Base-by-base conservation (phyloP, 768 basidiomycete genomes). In the Suillus clintonianus region DNA sequence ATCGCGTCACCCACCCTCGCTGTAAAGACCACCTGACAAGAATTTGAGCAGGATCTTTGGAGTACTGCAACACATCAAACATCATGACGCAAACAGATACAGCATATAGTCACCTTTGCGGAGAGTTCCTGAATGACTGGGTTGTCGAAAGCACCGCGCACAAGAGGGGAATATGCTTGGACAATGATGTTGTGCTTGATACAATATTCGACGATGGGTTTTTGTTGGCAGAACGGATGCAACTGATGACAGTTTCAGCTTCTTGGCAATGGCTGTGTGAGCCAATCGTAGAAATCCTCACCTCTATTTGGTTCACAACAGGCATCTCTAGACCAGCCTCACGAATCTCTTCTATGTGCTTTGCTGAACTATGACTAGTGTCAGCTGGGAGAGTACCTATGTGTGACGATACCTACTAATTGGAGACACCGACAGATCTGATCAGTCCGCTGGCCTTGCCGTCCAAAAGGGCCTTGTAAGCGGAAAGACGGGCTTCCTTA, bases 21-120 rank as follows among this genome's bases (percentile, higher is more conserved):
- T 95, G 94, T 17, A 97, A 78, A 17, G 92, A 93, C 91, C 93
- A 95, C 15, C 93, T 85, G 61, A 95, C 77, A n/a, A 95, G 81
- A 42, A 95, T 80, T 68, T 95, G 94, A 36, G 91, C 86, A 15
- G 83, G 82, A 41, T 86, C 83, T 59, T 85, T 84, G 54, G 77
- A 72, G 68, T 86, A 75, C 86, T 90, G 63, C 5, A 24, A 57
- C 24, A 7, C 17, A 19, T 57, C 15, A 50, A 27, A 41, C 17
- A 57, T 17, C 11, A 39, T 27, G 37, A 24, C 55, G 9, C 37
- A 17, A 41, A 24, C 17, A 27, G 24, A 27, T 5, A 27, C 24
- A 17, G 5, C 9, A 39, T 19, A 39, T 11, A 37, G 15, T 57
- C 53, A 88, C 89, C 79, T 88, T 88, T 60, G 76, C 71, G 2